phyloP scores from a whole-genome alignment of 2,329 filamentous ascomycete genomes.

The Aspergillus nomiae region DNA sequence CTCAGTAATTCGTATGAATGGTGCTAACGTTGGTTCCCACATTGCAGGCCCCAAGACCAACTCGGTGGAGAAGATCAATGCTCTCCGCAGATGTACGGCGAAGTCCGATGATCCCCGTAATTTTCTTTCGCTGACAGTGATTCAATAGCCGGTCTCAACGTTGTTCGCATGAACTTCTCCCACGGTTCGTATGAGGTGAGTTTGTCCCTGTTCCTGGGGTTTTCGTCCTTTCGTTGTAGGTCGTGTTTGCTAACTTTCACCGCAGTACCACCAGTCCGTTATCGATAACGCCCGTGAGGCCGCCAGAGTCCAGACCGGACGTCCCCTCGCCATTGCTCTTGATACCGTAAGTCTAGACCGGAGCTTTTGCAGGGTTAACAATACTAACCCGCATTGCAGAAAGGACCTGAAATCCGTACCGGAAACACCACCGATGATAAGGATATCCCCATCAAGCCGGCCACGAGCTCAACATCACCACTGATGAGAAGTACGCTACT shows the following conservation, averaged over 20 bases:
- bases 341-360: constrained; percentile 63
- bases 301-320: constrained; percentile 73
- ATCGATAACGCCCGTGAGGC: constrained; percentile 93
- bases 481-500: constrained; percentile 87
- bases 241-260: neutral
- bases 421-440: constrained; percentile 70
- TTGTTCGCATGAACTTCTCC: constrained; percentile 99
- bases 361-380: neutral
- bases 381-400: constrained; percentile 44
- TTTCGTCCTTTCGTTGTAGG: neutral
- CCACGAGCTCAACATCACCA: constrained; percentile 90
- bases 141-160: constrained; percentile 77
- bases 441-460: constrained; percentile 83
- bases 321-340: constrained; percentile 92
- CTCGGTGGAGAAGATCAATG: constrained; percentile 94
- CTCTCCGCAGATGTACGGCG: constrained; percentile 68
- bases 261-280: constrained; percentile 91
- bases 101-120: constrained; percentile 5
- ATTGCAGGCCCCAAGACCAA: constrained; percentile 87
- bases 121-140: constrained; percentile 18
- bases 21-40: constrained; percentile 25
- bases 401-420: constrained; percentile 85
- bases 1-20: neutral
- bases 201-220: neutral
- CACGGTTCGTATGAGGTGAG: constrained; percentile 79